Percentiles rank a stretch among this genome's conserved stretches.
Evolutionary conservation across 208 protist genomes (phyloP).

Genomic region (Acanthamoeba divionensis): DNA sequence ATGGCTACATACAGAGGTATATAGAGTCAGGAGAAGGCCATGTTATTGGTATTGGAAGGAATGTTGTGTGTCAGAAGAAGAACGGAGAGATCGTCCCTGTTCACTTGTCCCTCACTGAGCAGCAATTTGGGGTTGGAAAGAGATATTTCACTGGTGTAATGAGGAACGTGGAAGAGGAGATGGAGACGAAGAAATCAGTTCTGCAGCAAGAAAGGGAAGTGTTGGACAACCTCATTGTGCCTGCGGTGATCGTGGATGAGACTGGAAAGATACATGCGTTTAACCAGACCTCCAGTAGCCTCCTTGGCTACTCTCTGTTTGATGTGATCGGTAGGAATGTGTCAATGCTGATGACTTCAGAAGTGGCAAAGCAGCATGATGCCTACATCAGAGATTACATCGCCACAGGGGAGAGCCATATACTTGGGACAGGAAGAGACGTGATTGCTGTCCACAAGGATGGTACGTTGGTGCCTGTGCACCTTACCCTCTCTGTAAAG

Average conservation of each 20-base stretch:
- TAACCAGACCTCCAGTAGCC: not conserved
- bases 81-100: constrained; percentile 21
- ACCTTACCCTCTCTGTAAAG: not conserved
- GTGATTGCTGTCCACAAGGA: constrained; percentile 5
- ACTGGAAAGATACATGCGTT: constrained; percentile 37
- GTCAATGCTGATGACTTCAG: not conserved
- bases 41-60: not conserved
- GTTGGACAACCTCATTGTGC: constrained; percentile 10
- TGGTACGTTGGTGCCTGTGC: constrained; percentile 14
- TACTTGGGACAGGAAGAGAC: not conserved
- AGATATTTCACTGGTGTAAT: constrained; percentile 35
- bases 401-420: not conserved
- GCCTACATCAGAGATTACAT: not conserved
- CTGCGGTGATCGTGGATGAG: constrained; percentile 21
- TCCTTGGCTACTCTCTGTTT: not conserved
- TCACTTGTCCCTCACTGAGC: constrained; percentile 38
- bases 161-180: constrained; percentile 23
- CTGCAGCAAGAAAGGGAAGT: constrained; percentile 49
- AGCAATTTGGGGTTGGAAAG: not conserved
- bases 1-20: constrained; percentile 31
- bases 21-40: not conserved
- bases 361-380: not conserved
- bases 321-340: constrained; percentile 20
- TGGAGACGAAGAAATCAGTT: constrained; percentile 48
- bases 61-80: constrained; percentile 42